Percentiles rank a stretch among this genome's conserved stretches.
phyloP scores from a whole-genome alignment of 768 basidiomycete species.

The Rhizopogon salebrosus region DNA sequence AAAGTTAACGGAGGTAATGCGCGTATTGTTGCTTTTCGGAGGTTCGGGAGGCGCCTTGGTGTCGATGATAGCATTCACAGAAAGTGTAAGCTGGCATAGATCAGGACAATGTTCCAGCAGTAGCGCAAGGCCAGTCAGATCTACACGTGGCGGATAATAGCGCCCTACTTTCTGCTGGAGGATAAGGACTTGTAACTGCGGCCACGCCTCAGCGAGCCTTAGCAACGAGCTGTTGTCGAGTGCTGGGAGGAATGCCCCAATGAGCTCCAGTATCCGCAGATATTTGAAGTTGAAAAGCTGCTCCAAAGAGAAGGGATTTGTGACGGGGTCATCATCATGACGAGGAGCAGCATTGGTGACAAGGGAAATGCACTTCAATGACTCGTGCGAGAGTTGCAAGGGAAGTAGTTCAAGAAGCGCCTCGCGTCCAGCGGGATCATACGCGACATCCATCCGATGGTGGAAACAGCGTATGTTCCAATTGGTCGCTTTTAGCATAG shows the following conservation, averaged over 20 bases:
- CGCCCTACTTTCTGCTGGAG: slow-evolving; percentile 1
- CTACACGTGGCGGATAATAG: neutral
- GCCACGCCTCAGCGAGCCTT: slow-evolving; percentile 24
- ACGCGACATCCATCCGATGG: slow-evolving; percentile 1
- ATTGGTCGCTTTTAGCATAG: neutral
- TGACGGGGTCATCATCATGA: slow-evolving; percentile 18
- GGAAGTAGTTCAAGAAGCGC: neutral
- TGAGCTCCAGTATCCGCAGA: slow-evolving; percentile 19
- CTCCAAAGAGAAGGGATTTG: slow-evolving; percentile 17
- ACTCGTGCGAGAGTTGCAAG: neutral
- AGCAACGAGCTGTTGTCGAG: slow-evolving; percentile 19
- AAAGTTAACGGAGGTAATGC: slow-evolving; percentile 21
- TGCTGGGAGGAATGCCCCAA: slow-evolving; percentile 2
- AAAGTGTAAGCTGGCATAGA: neutral
- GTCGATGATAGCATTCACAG: slow-evolving; percentile 22
- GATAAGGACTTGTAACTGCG: slow-evolving; percentile 21
- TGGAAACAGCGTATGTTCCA: slow-evolving; percentile 3
- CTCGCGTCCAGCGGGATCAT: slow-evolving; percentile 1
- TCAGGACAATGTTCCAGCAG: neutral
- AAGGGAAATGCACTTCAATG: slow-evolving; percentile 1
- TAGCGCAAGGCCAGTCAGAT: neutral
- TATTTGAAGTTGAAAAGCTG: slow-evolving; percentile 21
- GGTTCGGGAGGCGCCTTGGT: slow-evolving; percentile 15
- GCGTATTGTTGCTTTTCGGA: slow-evolving; percentile 1
- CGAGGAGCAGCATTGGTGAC: neutral